phyloP scores from a whole-genome alignment of 169 alveolate species.

The Amoebophrya sp. region DNA sequence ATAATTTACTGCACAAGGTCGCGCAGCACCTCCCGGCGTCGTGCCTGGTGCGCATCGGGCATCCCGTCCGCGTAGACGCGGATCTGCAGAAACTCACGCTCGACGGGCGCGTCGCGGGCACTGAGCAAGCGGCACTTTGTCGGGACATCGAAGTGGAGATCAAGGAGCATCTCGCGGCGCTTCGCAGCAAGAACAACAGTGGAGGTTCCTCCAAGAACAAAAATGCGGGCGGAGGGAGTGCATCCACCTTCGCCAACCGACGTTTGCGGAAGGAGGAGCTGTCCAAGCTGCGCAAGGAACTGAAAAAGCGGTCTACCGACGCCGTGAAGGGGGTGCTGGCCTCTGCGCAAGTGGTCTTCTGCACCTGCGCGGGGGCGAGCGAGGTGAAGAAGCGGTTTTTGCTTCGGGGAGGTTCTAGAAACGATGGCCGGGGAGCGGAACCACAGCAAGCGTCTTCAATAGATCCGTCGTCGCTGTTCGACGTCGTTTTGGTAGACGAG shows the following conservation, averaged over 20 bases:
- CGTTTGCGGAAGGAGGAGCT: neutral
- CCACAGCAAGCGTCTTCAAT: neutral
- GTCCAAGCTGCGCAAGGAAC: neutral
- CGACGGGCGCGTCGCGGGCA: slow-evolving; percentile 40
- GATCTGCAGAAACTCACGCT: slow-evolving; percentile 39
- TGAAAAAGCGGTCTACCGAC: neutral
- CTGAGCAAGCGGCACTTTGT: slow-evolving; percentile 44
- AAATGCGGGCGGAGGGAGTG: slow-evolving; percentile 29
- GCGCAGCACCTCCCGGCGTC: neutral
- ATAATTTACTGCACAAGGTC: slow-evolving; percentile 34
- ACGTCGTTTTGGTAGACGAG: slow-evolving; percentile 49
- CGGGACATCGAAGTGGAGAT: slow-evolving; percentile 40
- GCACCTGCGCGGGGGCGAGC: slow-evolving; percentile 47
- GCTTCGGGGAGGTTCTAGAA: neutral
- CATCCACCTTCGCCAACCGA: slow-evolving; percentile 35
- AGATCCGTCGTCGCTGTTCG: slow-evolving; percentile 29
- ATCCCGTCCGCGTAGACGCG: slow-evolving; percentile 38
- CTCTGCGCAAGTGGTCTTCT: slow-evolving; percentile 36
- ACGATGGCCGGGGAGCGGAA: neutral
- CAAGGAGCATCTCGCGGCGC: neutral
- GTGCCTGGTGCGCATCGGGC: slow-evolving; percentile 30
- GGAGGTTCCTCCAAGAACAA: neutral
- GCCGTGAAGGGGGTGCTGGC: neutral
- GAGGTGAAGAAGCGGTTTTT: slow-evolving; percentile 34
- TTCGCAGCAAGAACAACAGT: neutral